Evolutionary conservation across 2,329 filamentous ascomycete genomes (phyloP), one percentile per base, ranked within the genome.

Genomic region (Diaporthe vaccinii): DNA sequence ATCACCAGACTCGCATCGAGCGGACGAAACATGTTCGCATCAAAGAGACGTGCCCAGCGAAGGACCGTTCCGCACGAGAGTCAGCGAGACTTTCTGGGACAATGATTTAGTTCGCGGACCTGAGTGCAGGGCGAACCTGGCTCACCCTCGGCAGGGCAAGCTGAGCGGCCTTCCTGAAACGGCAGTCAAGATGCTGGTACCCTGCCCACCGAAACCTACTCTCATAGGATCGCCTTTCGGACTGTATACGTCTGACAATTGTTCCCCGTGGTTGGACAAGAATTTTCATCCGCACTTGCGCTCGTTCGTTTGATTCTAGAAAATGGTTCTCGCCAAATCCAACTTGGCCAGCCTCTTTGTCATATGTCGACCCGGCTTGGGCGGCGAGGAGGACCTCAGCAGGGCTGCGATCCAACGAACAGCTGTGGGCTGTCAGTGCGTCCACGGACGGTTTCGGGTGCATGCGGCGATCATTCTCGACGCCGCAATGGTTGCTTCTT

Each of bases 391-490:
- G 49, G n/a, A 55, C 22, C 34, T 46, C n/a, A 41, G 49, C 31
- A 49, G 36, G n/a, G 49, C 65, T 6, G 25, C 25, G n/a, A 39
- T 25, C 44, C 49, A 53, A 41, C 46, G 2, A 55, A 49, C 34
- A 41, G 51, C 36, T 41, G 49, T 28, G n/a, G 65, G n/a, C 65
- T 55, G 65, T 55, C 65, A 69, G 65, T 41, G 49, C 65, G 65
- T 69, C 44, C 65, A 69, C 65, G n/a, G 49, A 36, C 65, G 49
- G 46, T 69, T 55, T 69, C 65, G 65, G 49, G 22, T 55, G 65
- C 65, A 69, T 69, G 49, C n/a, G 65, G 31, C 55, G 65, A 69
- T 69, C 65, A 69, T 55, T 55, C 49, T 69, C 49, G 49, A 53
- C 49, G 49, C 65, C 49, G 65, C 49, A 41, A 55, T 31, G 49